Conservation (phyloP, 1,139 yeast species). For the Lodderomyces metapsilosis region DNA sequence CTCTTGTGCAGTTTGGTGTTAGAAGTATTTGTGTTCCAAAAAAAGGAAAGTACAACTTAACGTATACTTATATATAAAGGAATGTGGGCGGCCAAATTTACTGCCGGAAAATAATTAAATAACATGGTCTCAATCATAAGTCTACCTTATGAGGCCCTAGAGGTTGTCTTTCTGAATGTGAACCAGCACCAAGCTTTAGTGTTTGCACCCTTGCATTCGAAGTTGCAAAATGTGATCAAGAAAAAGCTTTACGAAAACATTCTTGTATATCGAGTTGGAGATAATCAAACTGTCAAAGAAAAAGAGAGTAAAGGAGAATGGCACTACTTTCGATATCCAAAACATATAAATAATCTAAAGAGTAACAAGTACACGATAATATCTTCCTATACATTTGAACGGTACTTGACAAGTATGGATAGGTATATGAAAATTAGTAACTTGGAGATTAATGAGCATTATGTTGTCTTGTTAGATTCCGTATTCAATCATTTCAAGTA, state of each 20-base stretch:
- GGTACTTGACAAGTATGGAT: not conserved
- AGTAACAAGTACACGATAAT: not conserved
- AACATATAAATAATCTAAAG: not conserved
- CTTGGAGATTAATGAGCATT: not conserved
- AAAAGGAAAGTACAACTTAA: no score
- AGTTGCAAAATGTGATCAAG: not conserved
- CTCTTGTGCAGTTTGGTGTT: no score
- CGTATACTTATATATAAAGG: no score
- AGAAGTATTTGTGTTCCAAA: no score
- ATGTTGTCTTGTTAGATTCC: not conserved
- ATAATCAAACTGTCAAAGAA: not conserved
- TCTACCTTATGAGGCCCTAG: not conserved
- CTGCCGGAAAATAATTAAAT: no score
- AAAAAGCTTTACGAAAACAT: slow-evolving; percentile 1
- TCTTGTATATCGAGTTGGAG: not conserved
- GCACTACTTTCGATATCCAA: not conserved
- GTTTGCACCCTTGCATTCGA: not conserved
- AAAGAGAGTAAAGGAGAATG: not conserved
- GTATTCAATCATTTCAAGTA: not conserved
- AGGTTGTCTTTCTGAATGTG: not conserved
- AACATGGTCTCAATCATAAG: not conserved
- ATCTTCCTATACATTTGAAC: not conserved
- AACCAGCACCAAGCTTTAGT: not conserved
- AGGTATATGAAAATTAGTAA: not conserved
- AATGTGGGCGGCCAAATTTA: no score